These are phyloP conservation scores for Mucor sp. DNA, from an alignment of 371 early-diverging fungal species.

Conservation along the genomic window DNA sequence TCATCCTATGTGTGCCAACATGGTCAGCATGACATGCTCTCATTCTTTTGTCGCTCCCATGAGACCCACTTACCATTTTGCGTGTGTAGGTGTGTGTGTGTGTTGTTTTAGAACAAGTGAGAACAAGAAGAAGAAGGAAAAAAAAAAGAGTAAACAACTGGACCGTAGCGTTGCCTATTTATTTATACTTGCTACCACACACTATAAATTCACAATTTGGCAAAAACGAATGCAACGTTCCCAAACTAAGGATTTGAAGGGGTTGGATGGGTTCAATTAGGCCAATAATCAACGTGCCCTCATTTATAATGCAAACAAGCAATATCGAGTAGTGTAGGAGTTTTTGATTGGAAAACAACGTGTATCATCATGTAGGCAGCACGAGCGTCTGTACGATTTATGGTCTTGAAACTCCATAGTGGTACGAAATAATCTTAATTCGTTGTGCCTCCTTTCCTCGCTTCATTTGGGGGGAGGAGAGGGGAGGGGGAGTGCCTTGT, in stretches of 20 bases:
- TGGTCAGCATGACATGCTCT: neutral
- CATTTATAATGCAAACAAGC: neutral
- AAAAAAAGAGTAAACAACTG: conserved; percentile 5
- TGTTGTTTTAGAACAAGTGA: neutral
- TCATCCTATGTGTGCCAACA: conserved; percentile 70
- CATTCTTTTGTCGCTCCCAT: neutral
- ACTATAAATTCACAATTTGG: neutral
- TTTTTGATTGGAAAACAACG: conserved; percentile 13
- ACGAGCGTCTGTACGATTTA: conserved; percentile 21
- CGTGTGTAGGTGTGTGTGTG: neutral
- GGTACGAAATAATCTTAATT: neutral
- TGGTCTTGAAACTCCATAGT: conserved; percentile 11
- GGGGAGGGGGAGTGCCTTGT: no score
- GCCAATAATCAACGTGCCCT: conserved; percentile 25
- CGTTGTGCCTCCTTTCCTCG: neutral
- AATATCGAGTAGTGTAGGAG: neutral
- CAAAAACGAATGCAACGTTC: conserved; percentile 14
- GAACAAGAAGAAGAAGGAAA: conserved; percentile 10
- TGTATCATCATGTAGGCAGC: conserved; percentile 9
- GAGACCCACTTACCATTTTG: conserved; percentile 20
- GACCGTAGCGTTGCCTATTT: conserved; percentile 4
- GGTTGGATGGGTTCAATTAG: conserved; percentile 16
- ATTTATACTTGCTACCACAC: neutral
- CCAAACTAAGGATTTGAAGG: conserved; percentile 20
- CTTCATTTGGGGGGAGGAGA: no score